Conservation (phyloP, 176 grass and related monocot species). For the Pontederia crassipes region DNA sequence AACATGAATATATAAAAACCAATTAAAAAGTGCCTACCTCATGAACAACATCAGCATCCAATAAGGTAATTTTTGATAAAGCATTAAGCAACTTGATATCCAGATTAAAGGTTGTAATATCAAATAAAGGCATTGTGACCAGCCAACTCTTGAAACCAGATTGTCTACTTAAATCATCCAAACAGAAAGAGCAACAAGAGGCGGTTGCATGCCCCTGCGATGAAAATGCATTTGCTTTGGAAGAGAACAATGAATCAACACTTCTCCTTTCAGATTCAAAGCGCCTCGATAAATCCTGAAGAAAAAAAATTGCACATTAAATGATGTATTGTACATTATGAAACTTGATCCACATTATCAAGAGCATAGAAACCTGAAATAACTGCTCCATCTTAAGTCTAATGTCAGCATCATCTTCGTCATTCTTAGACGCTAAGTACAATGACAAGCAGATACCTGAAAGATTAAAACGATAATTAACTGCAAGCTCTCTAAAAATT, state of each 20-base stretch:
- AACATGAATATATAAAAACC: constrained; percentile 12
- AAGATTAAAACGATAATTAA: constrained; percentile 14
- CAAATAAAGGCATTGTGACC: constrained; percentile 59
- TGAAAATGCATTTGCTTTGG: constrained; percentile 8
- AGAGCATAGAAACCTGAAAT: constrained; percentile 50
- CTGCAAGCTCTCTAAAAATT: neutral
- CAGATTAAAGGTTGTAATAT: constrained; percentile 75
- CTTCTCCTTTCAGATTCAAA: constrained; percentile 50
- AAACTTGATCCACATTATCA: constrained; percentile 4
- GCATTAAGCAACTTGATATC: constrained; percentile 59
- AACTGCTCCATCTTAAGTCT: constrained; percentile 42
- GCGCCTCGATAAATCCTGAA: constrained; percentile 40
- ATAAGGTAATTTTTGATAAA: constrained; percentile 36
- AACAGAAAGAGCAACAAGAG: constrained; percentile 56
- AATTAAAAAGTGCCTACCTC: constrained; percentile 35
- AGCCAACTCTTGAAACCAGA: constrained; percentile 49
- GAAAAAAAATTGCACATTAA: constrained; percentile 29
- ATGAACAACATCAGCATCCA: constrained; percentile 33
- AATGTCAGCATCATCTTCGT: constrained; percentile 39
- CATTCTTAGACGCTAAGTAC: constrained; percentile 27
- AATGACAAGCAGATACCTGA: constrained; percentile 51
- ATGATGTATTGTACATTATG: neutral
- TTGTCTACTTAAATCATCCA: constrained; percentile 30
- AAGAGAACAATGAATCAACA: constrained; percentile 28
- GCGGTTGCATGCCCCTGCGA: constrained; percentile 17